Evolutionary conservation across 768 basidiomycete genomes (phyloP), one percentile per base, ranked within the genome.

Genomic region (Dioszegia hungarica): DNA sequence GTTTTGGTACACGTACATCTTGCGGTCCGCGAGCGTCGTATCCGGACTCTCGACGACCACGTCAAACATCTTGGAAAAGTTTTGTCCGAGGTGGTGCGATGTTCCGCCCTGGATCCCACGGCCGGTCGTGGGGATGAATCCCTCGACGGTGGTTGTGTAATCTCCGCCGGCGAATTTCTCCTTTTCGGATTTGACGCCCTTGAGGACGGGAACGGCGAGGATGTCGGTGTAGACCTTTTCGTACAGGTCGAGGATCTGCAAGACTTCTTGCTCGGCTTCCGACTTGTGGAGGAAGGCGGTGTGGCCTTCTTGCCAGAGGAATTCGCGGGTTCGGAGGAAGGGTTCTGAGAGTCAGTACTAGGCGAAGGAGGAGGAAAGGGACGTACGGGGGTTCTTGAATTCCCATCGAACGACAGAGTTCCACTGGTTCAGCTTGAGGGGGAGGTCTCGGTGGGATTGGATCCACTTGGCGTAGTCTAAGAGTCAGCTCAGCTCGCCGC

Each of bases 271-370:
- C 69, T 90, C 95, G 24, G 94, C 94, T 76, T 97, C 94, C 3
- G 79, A 73, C 77, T 93, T 88, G 63, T 87, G 89, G 40, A 93
- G 81, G 77, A 87, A 85, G 2, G 95, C 94, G 9, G 95, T 98
- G 79, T 99, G 95, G 34, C 95, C 95, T 78, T 99, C 95, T 79
- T 99, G 95, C 95, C 95, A 99, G n/a, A 99, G 81, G 82, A 97
- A 99, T 79, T 99, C 95, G 74, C 95, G 89, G 1, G 95, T 98
- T 54, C 95, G 91, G 34, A 99, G 83, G 88, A 99, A 99, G 8
- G 95, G 95, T 77, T 99, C 88, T 89, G 73, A 27, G 14, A 3
- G 43, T 33, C 33, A 53, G 43, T 31, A 17, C 20, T 1, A 27
- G 36, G 12, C 17, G 15, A 48, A 1, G 19, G 22, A 28, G 10